Conservation (phyloP, 495 filamentous ascomycete species). For the Neurospora sp. region DNA sequence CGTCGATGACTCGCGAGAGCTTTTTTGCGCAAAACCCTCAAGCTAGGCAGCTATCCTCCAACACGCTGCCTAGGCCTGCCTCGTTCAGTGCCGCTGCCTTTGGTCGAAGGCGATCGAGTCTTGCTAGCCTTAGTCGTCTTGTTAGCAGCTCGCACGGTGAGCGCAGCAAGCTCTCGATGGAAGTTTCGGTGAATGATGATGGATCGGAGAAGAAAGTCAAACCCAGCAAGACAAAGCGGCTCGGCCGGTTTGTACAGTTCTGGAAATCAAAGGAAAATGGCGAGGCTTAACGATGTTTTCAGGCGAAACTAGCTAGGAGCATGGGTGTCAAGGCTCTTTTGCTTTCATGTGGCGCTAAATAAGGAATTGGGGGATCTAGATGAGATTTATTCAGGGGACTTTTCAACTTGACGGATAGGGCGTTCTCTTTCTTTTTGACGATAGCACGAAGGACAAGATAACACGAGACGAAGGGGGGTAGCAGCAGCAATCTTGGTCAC, state of each 20-base stretch:
- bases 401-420: slow-evolving; percentile 10
- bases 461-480: slow-evolving; percentile 4
- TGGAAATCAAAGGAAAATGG: slow-evolving; percentile 50
- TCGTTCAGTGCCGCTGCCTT: slow-evolving; percentile 59
- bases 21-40: slow-evolving; percentile 25
- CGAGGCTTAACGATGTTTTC: slow-evolving; percentile 6
- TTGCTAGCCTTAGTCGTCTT: slow-evolving; percentile 76
- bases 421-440: slow-evolving; percentile 21
- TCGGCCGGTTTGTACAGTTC: slow-evolving; percentile 77
- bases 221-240: slow-evolving; percentile 58
- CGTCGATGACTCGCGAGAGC: slow-evolving; percentile 67
- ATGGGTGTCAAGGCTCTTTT: not conserved
- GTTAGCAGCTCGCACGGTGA: slow-evolving; percentile 70
- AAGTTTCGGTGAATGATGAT: slow-evolving; percentile 40
- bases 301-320: not conserved
- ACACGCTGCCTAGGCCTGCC: slow-evolving; percentile 41
- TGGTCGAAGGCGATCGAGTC: slow-evolving; percentile 68
- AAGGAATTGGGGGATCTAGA: slow-evolving; percentile 1
- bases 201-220: slow-evolving; percentile 51
- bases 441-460: slow-evolving; percentile 28
- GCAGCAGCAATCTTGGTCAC: not conserved
- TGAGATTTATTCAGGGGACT: slow-evolving; percentile 9
- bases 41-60: slow-evolving; percentile 26
- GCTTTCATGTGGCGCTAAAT: not conserved
- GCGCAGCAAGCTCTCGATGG: slow-evolving; percentile 71